Evolutionary conservation across 305 asterid genomes (phyloP).

Genomic region (Fraxinus latifolia): DNA sequence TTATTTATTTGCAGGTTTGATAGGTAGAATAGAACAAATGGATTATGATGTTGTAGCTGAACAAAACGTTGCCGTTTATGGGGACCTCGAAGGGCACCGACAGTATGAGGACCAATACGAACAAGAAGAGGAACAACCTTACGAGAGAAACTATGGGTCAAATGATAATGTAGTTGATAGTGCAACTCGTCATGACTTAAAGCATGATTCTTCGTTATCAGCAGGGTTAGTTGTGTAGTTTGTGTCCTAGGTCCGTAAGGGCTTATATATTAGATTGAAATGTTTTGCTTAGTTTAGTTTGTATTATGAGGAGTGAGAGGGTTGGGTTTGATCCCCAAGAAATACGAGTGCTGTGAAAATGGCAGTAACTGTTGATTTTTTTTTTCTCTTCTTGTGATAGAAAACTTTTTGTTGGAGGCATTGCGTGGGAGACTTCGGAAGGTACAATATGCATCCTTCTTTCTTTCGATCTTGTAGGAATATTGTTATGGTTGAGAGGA

Average conservation of each 20-base stretch:
- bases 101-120: conserved; percentile 66
- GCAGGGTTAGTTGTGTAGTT: conserved; percentile 93
- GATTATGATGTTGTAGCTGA: conserved; percentile 82
- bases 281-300: conserved; percentile 46
- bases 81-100: conserved; percentile 46
- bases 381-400: conserved; percentile 68
- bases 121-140: conserved; percentile 38
- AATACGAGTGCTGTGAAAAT: conserved; percentile 42
- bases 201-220: conserved; percentile 87
- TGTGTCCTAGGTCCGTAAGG: conserved; percentile 42
- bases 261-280: conserved; percentile 37
- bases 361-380: conserved; percentile 64
- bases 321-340: conserved; percentile 42
- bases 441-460: conserved; percentile 35
- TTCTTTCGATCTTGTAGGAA: background rate
- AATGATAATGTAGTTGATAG: conserved; percentile 73
- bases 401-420: conserved; percentile 99
- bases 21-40: conserved; percentile 70
- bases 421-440: conserved; percentile 98
- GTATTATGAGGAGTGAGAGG: conserved; percentile 48
- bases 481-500: background rate
- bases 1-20: conserved; percentile 56
- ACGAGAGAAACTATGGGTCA: conserved; percentile 39
- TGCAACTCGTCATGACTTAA: conserved; percentile 56
- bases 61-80: conserved; percentile 60